Base-by-base conservation (phyloP, 2,329 filamentous ascomycete genomes). In the Sphaerulina musiva region DNA sequence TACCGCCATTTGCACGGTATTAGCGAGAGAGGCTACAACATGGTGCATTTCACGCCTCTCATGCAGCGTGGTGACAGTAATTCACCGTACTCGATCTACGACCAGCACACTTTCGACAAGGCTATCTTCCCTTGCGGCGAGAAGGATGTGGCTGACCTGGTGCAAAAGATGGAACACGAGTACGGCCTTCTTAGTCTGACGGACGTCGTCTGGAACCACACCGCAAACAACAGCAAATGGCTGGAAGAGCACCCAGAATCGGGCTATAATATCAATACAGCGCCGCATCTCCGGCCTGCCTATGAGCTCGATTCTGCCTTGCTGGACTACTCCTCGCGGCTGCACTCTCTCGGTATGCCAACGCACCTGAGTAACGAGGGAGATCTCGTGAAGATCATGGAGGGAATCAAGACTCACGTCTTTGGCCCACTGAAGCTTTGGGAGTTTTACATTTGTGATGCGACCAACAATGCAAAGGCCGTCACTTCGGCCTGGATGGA, bases 191-290 rank as follows among this genome's bases (percentile, higher is more conserved):
- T 98, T 53, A 89, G 88, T 58, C 73, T 98, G 74, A 96, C 92
- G 1, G 93, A 98, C 69, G 92, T 98, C 58, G 95, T 98, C 43
- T 90, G 93, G 77, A 98, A 98, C 68, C 93, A 98, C 74, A 98
- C 93, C 3, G 92, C 93, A 6, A 82, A 96, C 75, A 97, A 97
- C 73, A 95, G 87, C 72, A 82, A 86, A 64, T 98, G 93, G 93
- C 80, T 98, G 9, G 80, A 95, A 68, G 86, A 95, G 56, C 92
- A 98, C 67, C 93, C 95, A 0, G 93, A 98, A 64, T 87, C 90
- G 43, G 93, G 93, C 12, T 98, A 98, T 78, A 98, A 95, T 69
- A 77, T 95, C 60, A 84, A 84, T 40, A 97, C 92, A 0, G 91
- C 93, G 0, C 93, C 93, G 8, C 83, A 81, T 77, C 70, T 85